phyloP scores from a whole-genome alignment of 805 yeast species.

The Teunomyces barrocoloradensis region DNA sequence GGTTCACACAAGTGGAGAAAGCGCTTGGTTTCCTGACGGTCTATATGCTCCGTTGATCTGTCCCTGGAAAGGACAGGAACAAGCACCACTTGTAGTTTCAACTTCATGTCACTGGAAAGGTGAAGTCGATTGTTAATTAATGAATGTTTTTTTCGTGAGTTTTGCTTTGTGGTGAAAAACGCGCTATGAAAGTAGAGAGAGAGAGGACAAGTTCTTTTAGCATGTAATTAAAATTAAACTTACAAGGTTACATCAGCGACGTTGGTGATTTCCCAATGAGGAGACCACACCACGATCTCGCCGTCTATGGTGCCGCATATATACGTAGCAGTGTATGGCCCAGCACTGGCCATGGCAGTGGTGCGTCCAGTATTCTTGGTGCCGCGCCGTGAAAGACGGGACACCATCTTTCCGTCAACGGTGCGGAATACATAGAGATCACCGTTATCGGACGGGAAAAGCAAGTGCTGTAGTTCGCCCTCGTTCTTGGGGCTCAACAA shows the following conservation, averaged over 20 bases:
- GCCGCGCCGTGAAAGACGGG: slow-evolving; percentile 49
- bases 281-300: slow-evolving; percentile 55
- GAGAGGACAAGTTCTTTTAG: too few relatives aligned
- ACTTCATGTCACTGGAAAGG: slow-evolving; percentile 10
- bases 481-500: slow-evolving; percentile 51
- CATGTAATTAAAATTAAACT: too few relatives aligned
- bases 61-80: slow-evolving; percentile 25
- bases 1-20: slow-evolving; percentile 64
- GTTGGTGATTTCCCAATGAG: slow-evolving; percentile 10
- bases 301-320: slow-evolving; percentile 70
- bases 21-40: slow-evolving; percentile 29
- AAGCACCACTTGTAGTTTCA: slow-evolving; percentile 36
- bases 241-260: background rate
- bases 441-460: slow-evolving; percentile 76
- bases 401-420: slow-evolving; percentile 60
- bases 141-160: too few relatives aligned
- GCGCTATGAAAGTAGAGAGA: too few relatives aligned
- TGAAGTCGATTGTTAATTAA: background rate
- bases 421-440: slow-evolving; percentile 60
- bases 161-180: too few relatives aligned
- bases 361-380: slow-evolving; percentile 42
- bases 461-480: slow-evolving; percentile 53
- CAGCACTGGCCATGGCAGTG: slow-evolving; percentile 51
- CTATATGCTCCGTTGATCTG: slow-evolving; percentile 17
- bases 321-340: slow-evolving; percentile 44